Evolutionary conservation across 2,329 filamentous ascomycete species (phyloP).

Genomic region (Aspergillus sp.): DNA sequence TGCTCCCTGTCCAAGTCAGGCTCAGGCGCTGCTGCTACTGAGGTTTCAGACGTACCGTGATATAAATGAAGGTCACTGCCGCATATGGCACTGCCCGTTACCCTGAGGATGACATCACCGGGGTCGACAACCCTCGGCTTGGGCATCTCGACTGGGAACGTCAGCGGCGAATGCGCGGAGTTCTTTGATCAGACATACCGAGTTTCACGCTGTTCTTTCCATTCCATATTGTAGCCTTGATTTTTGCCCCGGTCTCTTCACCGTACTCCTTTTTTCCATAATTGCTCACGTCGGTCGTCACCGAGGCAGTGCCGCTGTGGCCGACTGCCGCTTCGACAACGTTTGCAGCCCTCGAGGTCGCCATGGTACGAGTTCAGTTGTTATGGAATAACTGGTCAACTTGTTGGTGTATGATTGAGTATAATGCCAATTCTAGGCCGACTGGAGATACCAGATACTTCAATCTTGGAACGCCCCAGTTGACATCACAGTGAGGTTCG

Average conservation of each 20-base stretch:
- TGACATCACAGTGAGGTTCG: too few species aligned
- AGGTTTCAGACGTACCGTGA: slow-evolving; percentile 21
- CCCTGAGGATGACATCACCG: slow-evolving; percentile 67
- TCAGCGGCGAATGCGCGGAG: not conserved
- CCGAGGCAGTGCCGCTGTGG: slow-evolving; percentile 56
- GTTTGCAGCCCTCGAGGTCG: slow-evolving; percentile 58
- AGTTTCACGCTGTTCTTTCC: slow-evolving; percentile 71
- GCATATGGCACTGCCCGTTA: slow-evolving; percentile 58
- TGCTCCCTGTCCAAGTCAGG: slow-evolving; percentile 23
- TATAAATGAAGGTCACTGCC: slow-evolving; percentile 50
- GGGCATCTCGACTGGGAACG: slow-evolving; percentile 47
- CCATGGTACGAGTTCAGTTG: too few species aligned
- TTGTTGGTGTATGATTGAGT: too few species aligned
- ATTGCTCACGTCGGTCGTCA: slow-evolving; percentile 59
- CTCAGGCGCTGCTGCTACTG: not conserved
- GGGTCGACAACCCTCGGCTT: slow-evolving; percentile 65
- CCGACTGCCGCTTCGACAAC: slow-evolving; percentile 53
- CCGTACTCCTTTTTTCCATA: slow-evolving; percentile 50
- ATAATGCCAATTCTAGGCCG: too few species aligned
- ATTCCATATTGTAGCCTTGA: slow-evolving; percentile 76
- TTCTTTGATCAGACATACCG: slow-evolving; percentile 25
- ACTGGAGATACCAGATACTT: too few species aligned
- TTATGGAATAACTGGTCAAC: too few species aligned
- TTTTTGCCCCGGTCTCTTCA: slow-evolving; percentile 47
- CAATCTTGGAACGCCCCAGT: too few species aligned